Evolutionary conservation across 2,329 filamentous ascomycete genomes (phyloP), one percentile per base, ranked within the genome.

Genomic region (Trichoderma polysporum): DNA sequence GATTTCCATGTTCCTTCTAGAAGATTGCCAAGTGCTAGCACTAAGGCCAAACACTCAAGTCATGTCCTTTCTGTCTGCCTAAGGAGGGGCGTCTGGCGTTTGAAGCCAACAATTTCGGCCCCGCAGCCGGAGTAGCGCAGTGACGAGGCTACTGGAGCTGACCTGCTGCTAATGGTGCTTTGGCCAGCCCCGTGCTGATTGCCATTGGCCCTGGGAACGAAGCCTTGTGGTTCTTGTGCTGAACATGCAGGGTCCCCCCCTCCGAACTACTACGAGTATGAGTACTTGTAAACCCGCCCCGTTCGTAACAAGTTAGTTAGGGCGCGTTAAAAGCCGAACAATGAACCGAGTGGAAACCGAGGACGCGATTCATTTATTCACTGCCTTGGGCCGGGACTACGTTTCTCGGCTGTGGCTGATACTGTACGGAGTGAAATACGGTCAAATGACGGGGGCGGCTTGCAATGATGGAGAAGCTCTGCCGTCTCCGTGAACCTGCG

Each of bases 71-170:
- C 22, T 63, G 27, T 47, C 60, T 63, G 50, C 60, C 60, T 52
- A 47, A 47, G 27, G 60, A 31, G 25, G 60, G 27, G 49, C 13
- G 0, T 10, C n/a, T 53, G 49, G 60, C 50, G 60, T 54, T 41
- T 53, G 41, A 37, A 37, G 8, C 53, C 13, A n/a, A 17, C 13
- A 60, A 41, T 63, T 41, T 56, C 60, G 60, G 60, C 60, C 60
- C 60, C 60, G 60, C 60, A 63, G 60, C 60, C 60, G 60, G 50
- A 53, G 50, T 53, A 63, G 60, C 50, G 60, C 60, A 56, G 33
- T 19, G 39, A 45, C 37, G 49, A 56, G 60, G 60, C 60, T 63
- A 56, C 50, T 45, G 41, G n/a, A 37, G 31, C 52, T 53, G 56
- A 58, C 56, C 56, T 31, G 37, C 56, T 35, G 29, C 15, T 45